Evolutionary conservation across 352 stramenopile genomes (phyloP).

Genomic region (Globisporangium acanthophoron): DNA sequence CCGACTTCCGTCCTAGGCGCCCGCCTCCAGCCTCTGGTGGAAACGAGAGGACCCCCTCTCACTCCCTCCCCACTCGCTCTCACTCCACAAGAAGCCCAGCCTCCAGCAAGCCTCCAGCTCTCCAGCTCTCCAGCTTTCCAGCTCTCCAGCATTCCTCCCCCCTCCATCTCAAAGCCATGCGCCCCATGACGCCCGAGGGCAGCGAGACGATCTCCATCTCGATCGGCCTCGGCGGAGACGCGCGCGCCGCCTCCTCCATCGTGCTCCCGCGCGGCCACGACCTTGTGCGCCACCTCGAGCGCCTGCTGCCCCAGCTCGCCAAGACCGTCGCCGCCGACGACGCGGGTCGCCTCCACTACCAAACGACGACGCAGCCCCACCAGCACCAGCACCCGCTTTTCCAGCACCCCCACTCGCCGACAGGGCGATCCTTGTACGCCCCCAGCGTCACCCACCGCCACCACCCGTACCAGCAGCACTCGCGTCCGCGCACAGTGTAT

Average conservation of each 20-base stretch:
- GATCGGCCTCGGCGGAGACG: conserved; percentile 26
- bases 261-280: conserved; percentile 45
- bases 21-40: conserved; percentile 2
- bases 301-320: conserved; percentile 26
- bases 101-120: not conserved
- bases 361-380: conserved; percentile 3
- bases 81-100: conserved; percentile 12
- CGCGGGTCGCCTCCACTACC: no score
- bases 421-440: no score
- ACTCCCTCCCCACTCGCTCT: not conserved
- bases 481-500: conserved; percentile 6
- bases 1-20: not conserved
- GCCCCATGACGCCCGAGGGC: not conserved
- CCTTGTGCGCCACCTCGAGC: conserved; percentile 44
- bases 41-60: not conserved
- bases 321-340: not conserved
- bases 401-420: not conserved
- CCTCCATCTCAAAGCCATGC: conserved; percentile 4
- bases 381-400: conserved; percentile 17
- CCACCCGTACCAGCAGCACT: conserved; percentile 7
- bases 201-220: conserved; percentile 48
- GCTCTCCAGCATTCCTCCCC: conserved; percentile 11
- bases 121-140: not conserved
- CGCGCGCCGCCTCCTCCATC: conserved; percentile 32
- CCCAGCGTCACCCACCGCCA: not conserved